A percentile compares a stretch with the other conserved stretches of the same genome.
These are phyloP conservation scores for Cadophora sp. DNA, from an alignment of 2,329 filamentous ascomycete genomes.

Conservation along the genomic window DNA sequence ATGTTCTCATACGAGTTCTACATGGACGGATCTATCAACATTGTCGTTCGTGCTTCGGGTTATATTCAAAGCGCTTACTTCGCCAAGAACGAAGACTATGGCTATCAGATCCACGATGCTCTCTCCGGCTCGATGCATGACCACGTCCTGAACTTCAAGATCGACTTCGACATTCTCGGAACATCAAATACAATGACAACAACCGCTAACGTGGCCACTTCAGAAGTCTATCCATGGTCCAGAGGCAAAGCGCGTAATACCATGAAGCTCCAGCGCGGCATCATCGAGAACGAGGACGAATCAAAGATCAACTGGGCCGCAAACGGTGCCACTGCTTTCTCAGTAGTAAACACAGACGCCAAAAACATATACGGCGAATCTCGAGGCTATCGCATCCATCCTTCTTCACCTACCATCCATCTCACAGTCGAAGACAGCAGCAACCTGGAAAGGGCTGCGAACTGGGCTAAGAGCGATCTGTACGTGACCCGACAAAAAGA, in stretches of 20 bases:
- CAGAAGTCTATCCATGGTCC: background rate
- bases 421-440: background rate
- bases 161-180: constrained; percentile 59
- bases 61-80: background rate
- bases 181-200: constrained; percentile 37
- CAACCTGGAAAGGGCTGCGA: background rate
- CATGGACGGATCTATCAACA: background rate
- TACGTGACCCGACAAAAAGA: background rate
- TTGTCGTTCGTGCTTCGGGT: background rate
- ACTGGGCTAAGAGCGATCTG: background rate
- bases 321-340: background rate
- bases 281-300: background rate
- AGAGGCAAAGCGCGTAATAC: background rate
- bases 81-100: constrained; percentile 52
- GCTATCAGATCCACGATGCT: constrained; percentile 56
- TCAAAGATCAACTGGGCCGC: background rate
- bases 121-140: constrained; percentile 60
- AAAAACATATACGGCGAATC: background rate
- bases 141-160: constrained; percentile 62
- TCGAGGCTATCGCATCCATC: background rate
- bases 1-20: background rate
- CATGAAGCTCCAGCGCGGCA: background rate
- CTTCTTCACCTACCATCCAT: background rate
- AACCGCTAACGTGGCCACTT: background rate
- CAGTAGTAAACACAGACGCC: background rate